Evolutionary conservation across 2,329 filamentous ascomycete species (phyloP), one percentile per base, ranked within the genome.

Genomic region (Sporothrix pseudoabietina): DNA sequence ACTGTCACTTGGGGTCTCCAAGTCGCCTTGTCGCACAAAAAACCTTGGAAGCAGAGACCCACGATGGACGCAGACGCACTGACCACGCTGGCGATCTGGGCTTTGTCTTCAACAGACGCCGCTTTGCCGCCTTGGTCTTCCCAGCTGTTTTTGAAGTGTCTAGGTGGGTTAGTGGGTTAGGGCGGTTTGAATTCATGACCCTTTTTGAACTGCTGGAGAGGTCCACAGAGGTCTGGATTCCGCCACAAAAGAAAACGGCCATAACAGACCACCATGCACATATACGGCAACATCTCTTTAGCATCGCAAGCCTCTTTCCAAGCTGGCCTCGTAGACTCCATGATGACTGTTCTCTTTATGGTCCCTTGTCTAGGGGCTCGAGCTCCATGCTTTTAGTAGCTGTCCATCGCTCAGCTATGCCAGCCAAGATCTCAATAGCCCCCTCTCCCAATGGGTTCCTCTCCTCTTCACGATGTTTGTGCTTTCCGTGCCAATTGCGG

Each of bases 401-500:
- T 16, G 14, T 32, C 26, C 55, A 57, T 57, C 26, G 55, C 26
- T 35, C 57, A 10, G 10, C 1, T 39, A n/a, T 41, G n/a, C 12
- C n/a, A 16, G 16, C 35, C n/a, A 8, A 66, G 61, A 47, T 66
- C 61, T 66, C 6, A 63, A 30, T 12, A 39, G 8, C 30, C 57
- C 57, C 32, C 32, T 41, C 57, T 22, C 32, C 55, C 26, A 39
- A 39, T 63, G 57, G 59, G 16, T 35, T 26, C 35, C 12, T n/a
- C 61, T 39, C 61, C 41, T 47, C 22, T 66, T 66, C 61, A 66
- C 61, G 61, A 47, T 66, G 39, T 35, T 35, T 8, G 35, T 35
- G 35, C 35, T 35, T 35, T 8, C 35, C 35, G 35, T 39, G 57
- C 14, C 32, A 63, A 22, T 47, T 41, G 59, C 10, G 30, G 35